Percentiles rank a stretch among this genome's conserved stretches.
Evolutionary conservation across 768 basidiomycete genomes (phyloP).

Genomic region (Albatrellus ellisii): DNA sequence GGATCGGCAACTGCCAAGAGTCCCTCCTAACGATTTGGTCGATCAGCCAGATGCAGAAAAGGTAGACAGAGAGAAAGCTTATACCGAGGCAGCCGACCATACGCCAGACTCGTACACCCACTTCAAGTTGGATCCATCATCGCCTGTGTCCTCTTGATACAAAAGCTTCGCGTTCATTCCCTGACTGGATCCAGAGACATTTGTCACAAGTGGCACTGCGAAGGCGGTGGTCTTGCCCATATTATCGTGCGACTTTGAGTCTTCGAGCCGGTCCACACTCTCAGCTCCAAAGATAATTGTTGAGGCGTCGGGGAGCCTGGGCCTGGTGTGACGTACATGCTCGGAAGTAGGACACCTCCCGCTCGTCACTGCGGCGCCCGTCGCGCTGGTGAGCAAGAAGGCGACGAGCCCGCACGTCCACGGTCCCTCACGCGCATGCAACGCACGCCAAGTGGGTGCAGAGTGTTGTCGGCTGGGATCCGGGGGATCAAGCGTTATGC

Average conservation of each 20-base stretch:
- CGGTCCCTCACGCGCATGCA: too few species aligned
- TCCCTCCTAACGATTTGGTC: conserved; percentile 4
- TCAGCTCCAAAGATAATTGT: too few species aligned
- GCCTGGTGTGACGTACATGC: too few species aligned
- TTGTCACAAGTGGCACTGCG: not conserved
- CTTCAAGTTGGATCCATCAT: conserved; percentile 5
- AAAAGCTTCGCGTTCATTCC: not conserved
- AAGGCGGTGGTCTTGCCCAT: not conserved
- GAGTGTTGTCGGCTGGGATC: too few species aligned
- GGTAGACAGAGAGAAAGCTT: not conserved
- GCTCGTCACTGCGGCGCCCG: too few species aligned
- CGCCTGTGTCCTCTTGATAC: not conserved
- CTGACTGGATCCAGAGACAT: not conserved
- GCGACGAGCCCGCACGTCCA: too few species aligned
- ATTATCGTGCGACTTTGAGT: not conserved
- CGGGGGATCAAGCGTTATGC: too few species aligned
- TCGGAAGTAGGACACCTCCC: too few species aligned
- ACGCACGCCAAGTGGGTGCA: too few species aligned
- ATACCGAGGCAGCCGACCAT: conserved; percentile 12
- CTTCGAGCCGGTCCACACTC: too few species aligned
- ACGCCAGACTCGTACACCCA: conserved; percentile 9
- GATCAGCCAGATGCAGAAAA: not conserved
- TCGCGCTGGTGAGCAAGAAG: too few species aligned
- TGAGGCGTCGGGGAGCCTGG: too few species aligned
- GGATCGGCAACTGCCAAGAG: conserved; percentile 1